Evolutionary conservation across 305 asterid genomes (phyloP).

Genomic region (Solanum chacoense): DNA sequence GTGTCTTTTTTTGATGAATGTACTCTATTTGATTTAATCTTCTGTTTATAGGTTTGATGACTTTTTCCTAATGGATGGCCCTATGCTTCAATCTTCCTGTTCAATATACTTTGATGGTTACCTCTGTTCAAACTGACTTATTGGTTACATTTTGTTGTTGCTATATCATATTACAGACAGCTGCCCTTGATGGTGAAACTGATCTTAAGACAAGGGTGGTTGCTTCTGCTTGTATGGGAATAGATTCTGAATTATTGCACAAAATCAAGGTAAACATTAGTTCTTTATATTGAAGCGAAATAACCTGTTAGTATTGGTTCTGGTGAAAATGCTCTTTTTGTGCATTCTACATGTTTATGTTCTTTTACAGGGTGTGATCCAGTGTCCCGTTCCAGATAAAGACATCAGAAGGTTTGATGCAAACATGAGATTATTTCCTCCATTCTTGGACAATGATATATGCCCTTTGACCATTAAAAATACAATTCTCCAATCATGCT

Average conservation of each 20-base stretch:
- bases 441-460: constrained; percentile 89
- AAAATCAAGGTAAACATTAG: constrained; percentile 65
- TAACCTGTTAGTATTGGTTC: neutral
- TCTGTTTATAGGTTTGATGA: neutral
- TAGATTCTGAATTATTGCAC: constrained; percentile 81
- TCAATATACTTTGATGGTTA: neutral
- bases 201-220: constrained; percentile 87
- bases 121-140: neutral
- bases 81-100: neutral
- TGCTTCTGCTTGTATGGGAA: constrained; percentile 95
- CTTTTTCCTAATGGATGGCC: neutral
- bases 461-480: constrained; percentile 89
- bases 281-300: neutral
- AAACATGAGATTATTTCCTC: constrained; percentile 91
- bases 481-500: constrained; percentile 92
- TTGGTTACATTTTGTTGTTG: neutral
- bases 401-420: constrained; percentile 96
- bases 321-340: neutral
- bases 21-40: neutral
- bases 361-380: constrained; percentile 75
- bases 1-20: neutral
- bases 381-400: constrained; percentile 89
- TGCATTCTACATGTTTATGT: constrained; percentile 4
- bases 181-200: constrained; percentile 98
- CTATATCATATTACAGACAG: constrained; percentile 38